phyloP scores from a whole-genome alignment of 805 yeast species.

The Metschnikowia amazonensis region DNA sequence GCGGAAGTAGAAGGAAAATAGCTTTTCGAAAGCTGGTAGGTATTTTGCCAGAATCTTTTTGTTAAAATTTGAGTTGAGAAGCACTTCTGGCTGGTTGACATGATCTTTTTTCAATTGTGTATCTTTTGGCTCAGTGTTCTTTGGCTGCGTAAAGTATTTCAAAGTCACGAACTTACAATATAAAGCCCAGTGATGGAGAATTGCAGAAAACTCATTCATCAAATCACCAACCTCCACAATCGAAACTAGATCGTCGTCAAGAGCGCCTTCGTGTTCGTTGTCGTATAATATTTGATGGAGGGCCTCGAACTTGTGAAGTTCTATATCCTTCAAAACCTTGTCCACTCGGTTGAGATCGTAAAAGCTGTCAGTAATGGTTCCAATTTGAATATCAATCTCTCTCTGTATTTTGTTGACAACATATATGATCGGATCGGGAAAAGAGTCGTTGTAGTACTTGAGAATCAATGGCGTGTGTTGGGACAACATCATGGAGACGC shows the following conservation, averaged over 20 bases:
- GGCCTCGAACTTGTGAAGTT: slow-evolving; percentile 41
- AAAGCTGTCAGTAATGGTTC: slow-evolving; percentile 81
- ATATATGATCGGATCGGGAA: slow-evolving; percentile 54
- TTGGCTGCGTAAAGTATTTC: slow-evolving; percentile 48
- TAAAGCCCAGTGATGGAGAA: slow-evolving; percentile 82
- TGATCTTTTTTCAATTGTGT: slow-evolving; percentile 14
- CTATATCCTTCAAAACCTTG: slow-evolving; percentile 51
- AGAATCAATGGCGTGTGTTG: slow-evolving; percentile 82
- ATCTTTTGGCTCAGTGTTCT: not conserved
- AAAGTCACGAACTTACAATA: slow-evolving; percentile 69
- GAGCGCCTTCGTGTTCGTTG: slow-evolving; percentile 16
- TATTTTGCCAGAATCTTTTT: slow-evolving; percentile 51
- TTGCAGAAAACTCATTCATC: slow-evolving; percentile 65
- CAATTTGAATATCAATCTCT: slow-evolving; percentile 92
- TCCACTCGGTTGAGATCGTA: slow-evolving; percentile 67
- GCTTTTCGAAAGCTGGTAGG: slow-evolving; percentile 58
- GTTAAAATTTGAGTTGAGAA: slow-evolving; percentile 52
- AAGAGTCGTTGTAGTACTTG: slow-evolving; percentile 54
- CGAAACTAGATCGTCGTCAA: slow-evolving; percentile 40
- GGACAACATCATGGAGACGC: slow-evolving; percentile 74
- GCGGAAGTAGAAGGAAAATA: slow-evolving; percentile 65
- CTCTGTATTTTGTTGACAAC: slow-evolving; percentile 73
- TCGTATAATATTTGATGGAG: slow-evolving; percentile 17
- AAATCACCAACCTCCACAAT: slow-evolving; percentile 65
- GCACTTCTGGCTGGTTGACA: slow-evolving; percentile 47